Evolutionary conservation across 2,329 filamentous ascomycete genomes (phyloP), one percentile per base, ranked within the genome.

Genomic region (Emergomyces orientalis): DNA sequence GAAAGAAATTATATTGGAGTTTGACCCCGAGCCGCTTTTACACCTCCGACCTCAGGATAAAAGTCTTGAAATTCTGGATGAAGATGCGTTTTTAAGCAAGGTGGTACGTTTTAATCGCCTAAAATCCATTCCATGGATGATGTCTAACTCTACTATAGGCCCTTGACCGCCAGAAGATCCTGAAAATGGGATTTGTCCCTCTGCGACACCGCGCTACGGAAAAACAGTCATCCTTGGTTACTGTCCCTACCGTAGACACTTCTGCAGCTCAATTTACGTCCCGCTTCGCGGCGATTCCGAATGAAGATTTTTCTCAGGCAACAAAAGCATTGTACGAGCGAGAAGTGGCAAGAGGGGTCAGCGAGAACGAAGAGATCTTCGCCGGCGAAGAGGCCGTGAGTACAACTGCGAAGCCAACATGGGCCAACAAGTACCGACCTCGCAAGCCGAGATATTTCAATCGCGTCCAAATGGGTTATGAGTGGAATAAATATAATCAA

Each of bases 401-500:
- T 39, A 84, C 83, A 11, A 77, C 79, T 5, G 79, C 83, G 2
- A 86, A 86, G 67, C 88, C 90, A 3, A 84, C 87, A 67, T 96
- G 91, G 91, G 87, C 88, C 6, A 86, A 86, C 72, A 91, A 93
- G 76, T 89, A 96, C 75, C 85, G 88, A 47, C 91, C 93, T 8
- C 85, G 94, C 66, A 99, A 97, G 77, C 94, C 94, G 14, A 86
- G 89, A 64, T 97, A 97, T 78, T 99, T 99, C 82, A 97, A 97
- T 73, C 88, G 94, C 49, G 92, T 97, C 56, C 92, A 96, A 76
- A 97, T 97, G 90, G 94, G 94, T 61, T 99, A 97, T 75, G 94
- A 99, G 76, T 99, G 94, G 94, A 99, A 99, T 81, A 99, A 99
- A 77, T 99, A 99, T 82, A 99, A 99, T 72, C 94, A 99, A 78